Base-by-base conservation (phyloP, 495 filamentous ascomycete genomes). In the Cercophora scortea region DNA sequence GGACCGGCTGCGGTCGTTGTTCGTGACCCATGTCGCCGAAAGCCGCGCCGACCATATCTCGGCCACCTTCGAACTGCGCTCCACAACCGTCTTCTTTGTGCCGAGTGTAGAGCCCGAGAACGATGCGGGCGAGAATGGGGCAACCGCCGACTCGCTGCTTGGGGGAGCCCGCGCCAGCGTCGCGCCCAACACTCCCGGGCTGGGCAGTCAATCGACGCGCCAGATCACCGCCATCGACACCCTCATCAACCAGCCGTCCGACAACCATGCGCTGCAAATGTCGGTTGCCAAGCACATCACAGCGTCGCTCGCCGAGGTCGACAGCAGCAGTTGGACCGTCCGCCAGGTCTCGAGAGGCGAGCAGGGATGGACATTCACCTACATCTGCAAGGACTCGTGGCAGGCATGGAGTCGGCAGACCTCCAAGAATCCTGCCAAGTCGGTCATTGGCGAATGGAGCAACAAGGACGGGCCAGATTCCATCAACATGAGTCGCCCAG, bases 301-400 rank as follows among this genome's bases (percentile, higher is more conserved):
- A 18, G 39, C 49, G 32, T 61, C 67, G 13, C 49, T 76, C 15
- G 57, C 69, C 13, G 50, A 58, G 19, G 52, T 72, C 6, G 72
- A 78, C 42, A 56, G 59, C 3, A 75, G 73, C 56, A 62, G 52
- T 17, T 78, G 74, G 74, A 53, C 52, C 5, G 62, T 73, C 41
- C 66, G 71, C 8, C 51, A 67, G 16, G 63, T 74, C 19, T 67
- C 70, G 13, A 61, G 63, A 36, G 62, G 40, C 18, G 60, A 71
- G 19, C 70, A 73, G 42, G 70, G 71, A 15, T 78, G 74, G 74
- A 68, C 61, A 6, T 76, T 78, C 46, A 69, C 62, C 12, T 75
- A 75, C 51, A 64, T 70, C 42, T 78, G 74, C 64, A 71, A 70
- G 56, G 70, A 70, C 57, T 78, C 74, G n/a, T 56, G 68, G 42